Base-by-base conservation (phyloP, 768 basidiomycete genomes). In the Tubosaeta sp. region DNA sequence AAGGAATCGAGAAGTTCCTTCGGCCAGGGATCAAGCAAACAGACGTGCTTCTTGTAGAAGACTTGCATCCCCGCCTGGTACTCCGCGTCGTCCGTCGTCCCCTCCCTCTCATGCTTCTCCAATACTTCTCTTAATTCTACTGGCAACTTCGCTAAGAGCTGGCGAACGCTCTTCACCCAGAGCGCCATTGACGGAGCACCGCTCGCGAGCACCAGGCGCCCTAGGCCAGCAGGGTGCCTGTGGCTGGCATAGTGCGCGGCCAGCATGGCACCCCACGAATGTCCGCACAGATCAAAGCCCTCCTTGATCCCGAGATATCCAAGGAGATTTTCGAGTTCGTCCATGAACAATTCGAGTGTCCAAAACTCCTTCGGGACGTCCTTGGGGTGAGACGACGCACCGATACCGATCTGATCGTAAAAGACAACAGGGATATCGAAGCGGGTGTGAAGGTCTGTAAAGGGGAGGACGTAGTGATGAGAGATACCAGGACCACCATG, bases 251-350 rank as follows among this genome's bases (percentile, higher is more conserved):
- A 77, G 35, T 76, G 71, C 6, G 67, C 55, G 0, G 68, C 79
- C 10, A 83, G 68, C 66, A 80, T 80, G 1, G 76, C 80, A 12
- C 82, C 83, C 81, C 81, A 82, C 6, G 78, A 81, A 43, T 83
- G 82, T 0, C 83, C 83, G 1, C 75, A 55, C 3, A 83, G 59
- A 56, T 75, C 71, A 60, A 74, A 83, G n/a, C 61, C 55, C 6
- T 63, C 58, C 10, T 61, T 39, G 52, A 82, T 72, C 0, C 65
- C 71, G 19, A 84, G 67, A 19, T 76, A 57, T 5, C 56, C 42
- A 22, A 83, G 48, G 8, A 84, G 56, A 48, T 80, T 81, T 27
- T 72, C 71, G 32, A 84, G 75, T 66, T 84, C 78, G 38, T 75
- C 75, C 48, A 79, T 61, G 67, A 80, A 83, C 3, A 84, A 72